Base-by-base conservation (phyloP, 176 grass and related monocot species). In the Dendrocalamus sinicus region DNA sequence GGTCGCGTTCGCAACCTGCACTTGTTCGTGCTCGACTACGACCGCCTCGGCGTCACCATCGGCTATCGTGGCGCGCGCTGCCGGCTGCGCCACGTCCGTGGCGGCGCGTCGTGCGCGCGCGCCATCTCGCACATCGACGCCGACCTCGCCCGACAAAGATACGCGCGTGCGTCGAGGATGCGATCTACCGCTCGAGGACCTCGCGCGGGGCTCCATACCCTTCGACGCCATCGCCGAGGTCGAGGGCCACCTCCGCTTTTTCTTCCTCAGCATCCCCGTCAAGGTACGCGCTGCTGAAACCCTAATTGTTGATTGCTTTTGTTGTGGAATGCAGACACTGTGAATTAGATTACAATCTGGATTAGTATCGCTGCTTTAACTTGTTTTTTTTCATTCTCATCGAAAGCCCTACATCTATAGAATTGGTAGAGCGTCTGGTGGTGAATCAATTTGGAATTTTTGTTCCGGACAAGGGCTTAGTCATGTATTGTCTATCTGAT, bases 171-270 rank as follows among this genome's bases (percentile, higher is more conserved):
- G 76, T 92, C 19, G 86, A 88, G 87, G 90, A 97, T 59, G 88
- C 89, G 8, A 60, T 97, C 83, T 94, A 92, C 83, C 89, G 53
- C 82, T 97, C 75, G 90, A 94, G 90, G 94, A 97, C 70, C 86
- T 94, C 47, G 73, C 80, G 0, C 40, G 85, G 47, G 94, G 92
- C 0, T 97, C 92, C 5, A 77, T 97, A 46, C 92, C 94, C 12
- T 94, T 97, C 81, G 94, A 94, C 68, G 65, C 94, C 66, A 15
- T 97, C 19, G 89, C 78, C 26, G n/a, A n/a, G n/a, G 86, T 97
- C 40, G 88, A 94, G 81, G 94, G 94, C 10, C 73, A 65, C 53
- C 88, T 97, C 10, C 85, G 6, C 66, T 55, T 94, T 41, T 82
- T 97, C 83, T 92, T 94, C 86, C 81, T 94, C 79, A 73, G 73